Evolutionary conservation across 108 stramenopile genomes (phyloP), one percentile per base, ranked within the genome.

Genomic region (Conticribra weissflogii): DNA sequence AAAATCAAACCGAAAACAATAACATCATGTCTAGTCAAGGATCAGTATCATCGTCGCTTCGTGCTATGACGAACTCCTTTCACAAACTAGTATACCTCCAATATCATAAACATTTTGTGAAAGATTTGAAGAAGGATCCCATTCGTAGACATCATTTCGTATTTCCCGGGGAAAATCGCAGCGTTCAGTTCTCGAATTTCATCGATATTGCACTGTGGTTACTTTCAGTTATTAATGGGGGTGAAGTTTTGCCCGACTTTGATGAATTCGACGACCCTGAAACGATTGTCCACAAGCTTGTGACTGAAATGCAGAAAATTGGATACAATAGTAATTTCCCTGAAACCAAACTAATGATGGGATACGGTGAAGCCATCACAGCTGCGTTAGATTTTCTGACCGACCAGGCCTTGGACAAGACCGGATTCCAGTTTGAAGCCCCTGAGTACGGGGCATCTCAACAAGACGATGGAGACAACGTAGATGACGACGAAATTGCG

Each of bases 291-390:
- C 50, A 51, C 9, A 51, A 16, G 19, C 21, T 51, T n/a, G n/a
- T 51, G 50, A 21, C 18, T 5, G 50, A 51, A 22, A 5, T 51
- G 19, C 50, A 51, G 50, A 51, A 51, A 51, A 51, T 51, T 21
- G 50, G 50, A 51, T n/a, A n/a, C 18, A n/a, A 51, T 51, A 22
- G 50, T 21, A 51, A 51, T 4, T 51, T 51, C 15, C 18, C 50
- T 5, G 3, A 3, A 22, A 51, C 50, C 9, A 51, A 51, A 51
- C 18, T 51, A n/a, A 51, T 21, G 50, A 8, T 21, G 15, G 50
- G 50, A 51, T 51, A 51, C 18, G 50, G 50, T 21, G 50, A 51
- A 51, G 15, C n/a, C 3, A n/a, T 51, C 4, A 22, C 21, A 5
- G n/a, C 50, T 4, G 21, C 18, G 19, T 22, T 51, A 5, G 50